Evolutionary conservation across 2,329 filamentous ascomycete species (phyloP).

Genomic region (Paecilomyces formosus): DNA sequence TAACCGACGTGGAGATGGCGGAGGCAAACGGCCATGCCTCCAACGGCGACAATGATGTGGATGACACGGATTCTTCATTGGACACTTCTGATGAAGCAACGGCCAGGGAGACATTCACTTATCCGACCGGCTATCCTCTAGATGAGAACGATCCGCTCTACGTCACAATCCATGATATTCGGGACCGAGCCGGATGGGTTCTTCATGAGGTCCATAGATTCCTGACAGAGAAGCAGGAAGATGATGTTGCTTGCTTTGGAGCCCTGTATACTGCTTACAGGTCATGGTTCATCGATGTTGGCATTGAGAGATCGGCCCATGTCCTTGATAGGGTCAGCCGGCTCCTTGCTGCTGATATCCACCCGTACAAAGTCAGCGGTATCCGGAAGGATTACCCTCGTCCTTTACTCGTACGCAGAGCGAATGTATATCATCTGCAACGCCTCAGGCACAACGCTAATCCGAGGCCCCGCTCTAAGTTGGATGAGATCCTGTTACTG

Average conservation of each 20-base stretch:
- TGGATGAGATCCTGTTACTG: slow-evolving; percentile 76
- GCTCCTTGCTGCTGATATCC: slow-evolving; percentile 77
- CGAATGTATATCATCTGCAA: slow-evolving; percentile 89
- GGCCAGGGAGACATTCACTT: slow-evolving; percentile 77
- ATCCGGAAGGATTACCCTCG: slow-evolving; percentile 87
- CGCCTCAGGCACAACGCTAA: slow-evolving; percentile 90
- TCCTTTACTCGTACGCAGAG: slow-evolving; percentile 82
- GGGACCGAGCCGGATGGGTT: slow-evolving; percentile 70
- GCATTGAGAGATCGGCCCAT: slow-evolving; percentile 90
- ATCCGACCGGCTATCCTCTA: slow-evolving; percentile 80
- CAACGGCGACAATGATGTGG: slow-evolving; percentile 13
- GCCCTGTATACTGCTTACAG: slow-evolving; percentile 85
- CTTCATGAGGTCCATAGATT: slow-evolving; percentile 81
- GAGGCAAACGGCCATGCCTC: slow-evolving; percentile 30
- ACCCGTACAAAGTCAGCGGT: slow-evolving; percentile 90
- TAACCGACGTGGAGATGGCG: slow-evolving; percentile 38
- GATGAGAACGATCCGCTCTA: slow-evolving; percentile 59
- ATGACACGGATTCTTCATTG: slow-evolving; percentile 35
- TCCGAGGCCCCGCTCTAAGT: slow-evolving; percentile 76
- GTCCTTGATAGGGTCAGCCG: slow-evolving; percentile 80
- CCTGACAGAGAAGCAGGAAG: slow-evolving; percentile 75
- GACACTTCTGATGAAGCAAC: slow-evolving; percentile 51
- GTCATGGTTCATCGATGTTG: slow-evolving; percentile 96
- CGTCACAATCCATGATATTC: slow-evolving; percentile 67
- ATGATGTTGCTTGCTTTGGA: slow-evolving; percentile 93